These are phyloP conservation scores for Hypoxylon sp. DNA, from an alignment of 2,329 filamentous ascomycete species.

Conservation along the genomic window DNA sequence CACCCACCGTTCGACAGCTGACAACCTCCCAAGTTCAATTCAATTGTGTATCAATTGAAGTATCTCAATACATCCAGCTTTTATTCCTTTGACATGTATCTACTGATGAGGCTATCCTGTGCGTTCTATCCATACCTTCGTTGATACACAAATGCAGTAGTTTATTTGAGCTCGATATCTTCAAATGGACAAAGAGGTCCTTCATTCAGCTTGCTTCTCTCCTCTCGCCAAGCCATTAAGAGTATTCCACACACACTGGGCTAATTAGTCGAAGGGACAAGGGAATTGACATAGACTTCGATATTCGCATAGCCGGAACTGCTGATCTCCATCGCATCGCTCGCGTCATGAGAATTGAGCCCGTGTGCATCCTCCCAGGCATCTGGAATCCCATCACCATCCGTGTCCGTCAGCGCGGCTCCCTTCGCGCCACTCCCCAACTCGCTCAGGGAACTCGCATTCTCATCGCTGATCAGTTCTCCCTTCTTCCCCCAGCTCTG, in stretches of 20 bases:
- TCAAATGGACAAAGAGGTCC: too few species aligned
- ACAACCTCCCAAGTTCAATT: not conserved
- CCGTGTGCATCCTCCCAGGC: conserved; percentile 60
- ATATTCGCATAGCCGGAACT: conserved; percentile 60
- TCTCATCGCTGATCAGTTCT: conserved; percentile 61
- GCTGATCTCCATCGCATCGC: conserved; percentile 58
- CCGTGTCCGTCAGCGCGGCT: conserved; percentile 56
- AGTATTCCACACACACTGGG: not conserved
- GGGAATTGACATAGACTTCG: conserved; percentile 64
- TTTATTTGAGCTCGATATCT: too few species aligned
- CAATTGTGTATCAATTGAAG: not conserved
- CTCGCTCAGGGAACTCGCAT: conserved; percentile 54
- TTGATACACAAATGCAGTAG: not conserved
- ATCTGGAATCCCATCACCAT: conserved; percentile 65
- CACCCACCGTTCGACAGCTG: not conserved
- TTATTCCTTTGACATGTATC: not conserved
- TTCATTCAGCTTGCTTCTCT: too few species aligned
- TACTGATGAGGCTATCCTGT: too few species aligned
- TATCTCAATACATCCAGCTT: not conserved
- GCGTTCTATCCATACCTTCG: too few species aligned
- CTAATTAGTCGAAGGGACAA: conserved; percentile 51
- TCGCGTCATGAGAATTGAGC: conserved; percentile 54
- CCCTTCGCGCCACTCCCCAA: conserved; percentile 56
- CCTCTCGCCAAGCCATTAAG: too few species aligned
- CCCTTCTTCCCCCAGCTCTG: conserved; percentile 60